phyloP scores from a whole-genome alignment of 2,329 filamentous ascomycete species.

The Dactylellina sp. region DNA sequence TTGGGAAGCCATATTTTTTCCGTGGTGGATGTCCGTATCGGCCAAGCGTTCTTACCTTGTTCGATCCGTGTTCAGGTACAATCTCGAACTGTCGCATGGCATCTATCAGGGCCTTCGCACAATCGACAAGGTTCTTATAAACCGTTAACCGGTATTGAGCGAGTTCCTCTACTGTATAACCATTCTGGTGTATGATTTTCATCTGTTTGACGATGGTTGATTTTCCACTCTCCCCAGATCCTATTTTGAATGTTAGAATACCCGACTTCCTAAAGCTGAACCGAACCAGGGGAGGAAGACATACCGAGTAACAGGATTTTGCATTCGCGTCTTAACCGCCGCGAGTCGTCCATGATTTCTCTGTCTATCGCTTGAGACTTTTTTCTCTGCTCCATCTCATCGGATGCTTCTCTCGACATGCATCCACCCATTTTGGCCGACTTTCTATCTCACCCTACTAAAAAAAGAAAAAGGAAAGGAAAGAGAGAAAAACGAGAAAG shows the following conservation, averaged over 20 bases:
- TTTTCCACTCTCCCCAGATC: constrained; percentile 97
- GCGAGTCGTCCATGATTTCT: constrained; percentile 92
- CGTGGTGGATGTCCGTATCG: constrained; percentile 59
- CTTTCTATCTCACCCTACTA: constrained; percentile 32
- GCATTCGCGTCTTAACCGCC: constrained; percentile 93
- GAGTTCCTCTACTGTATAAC: constrained; percentile 93
- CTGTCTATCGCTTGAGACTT: constrained; percentile 95
- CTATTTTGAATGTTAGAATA: constrained; percentile 66
- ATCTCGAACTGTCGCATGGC: constrained; percentile 94
- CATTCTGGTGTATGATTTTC: constrained; percentile 99
- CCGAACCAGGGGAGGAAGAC: constrained; percentile 60
- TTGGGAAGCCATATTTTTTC: not conserved
- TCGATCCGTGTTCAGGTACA: constrained; percentile 68
- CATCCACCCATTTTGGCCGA: constrained; percentile 84
- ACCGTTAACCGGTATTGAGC: constrained; percentile 94
- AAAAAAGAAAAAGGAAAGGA: constrained; percentile 24
- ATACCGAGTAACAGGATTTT: constrained; percentile 95
- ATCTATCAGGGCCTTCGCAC: constrained; percentile 89
- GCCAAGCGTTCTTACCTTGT: constrained; percentile 58
- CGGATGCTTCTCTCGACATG: constrained; percentile 83
- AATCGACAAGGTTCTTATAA: constrained; percentile 98
- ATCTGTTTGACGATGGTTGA: constrained; percentile 99
- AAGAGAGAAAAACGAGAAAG: constrained; percentile 24
- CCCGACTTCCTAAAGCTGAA: not conserved
- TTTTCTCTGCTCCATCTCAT: constrained; percentile 93